These are phyloP conservation scores for Lipomyces sp. DNA, from an alignment of 805 yeast genomes.

Conservation along the genomic window DNA sequence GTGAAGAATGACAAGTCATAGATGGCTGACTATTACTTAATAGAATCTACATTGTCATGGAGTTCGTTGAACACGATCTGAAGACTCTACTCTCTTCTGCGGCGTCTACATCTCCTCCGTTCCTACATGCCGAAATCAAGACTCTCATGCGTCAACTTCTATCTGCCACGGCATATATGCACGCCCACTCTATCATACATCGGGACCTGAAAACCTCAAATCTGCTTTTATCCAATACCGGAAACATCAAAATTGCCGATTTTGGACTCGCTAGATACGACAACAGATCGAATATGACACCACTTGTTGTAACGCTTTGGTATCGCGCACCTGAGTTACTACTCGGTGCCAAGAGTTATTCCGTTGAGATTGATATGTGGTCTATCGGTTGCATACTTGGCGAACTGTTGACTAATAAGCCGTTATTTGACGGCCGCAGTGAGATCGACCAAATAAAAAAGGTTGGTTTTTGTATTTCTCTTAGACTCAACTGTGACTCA, in stretches of 20 bases:
- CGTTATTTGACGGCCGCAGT: conserved; percentile 46
- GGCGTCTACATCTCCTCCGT: conserved; percentile 31
- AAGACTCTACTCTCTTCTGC: conserved; percentile 21
- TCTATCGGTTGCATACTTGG: conserved; percentile 59
- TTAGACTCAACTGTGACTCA: too few species aligned
- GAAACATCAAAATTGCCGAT: conserved; percentile 34
- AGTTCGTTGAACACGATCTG: conserved; percentile 37
- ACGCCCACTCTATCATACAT: conserved; percentile 32
- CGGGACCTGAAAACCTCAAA: conserved; percentile 36
- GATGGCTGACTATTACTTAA: not conserved
- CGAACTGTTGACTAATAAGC: conserved; percentile 46
- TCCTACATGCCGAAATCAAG: conserved; percentile 35
- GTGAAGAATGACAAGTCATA: too few species aligned
- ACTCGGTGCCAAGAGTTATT: conserved; percentile 43
- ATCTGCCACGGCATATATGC: conserved; percentile 32
- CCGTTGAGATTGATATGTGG: conserved; percentile 49
- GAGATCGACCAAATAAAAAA: conserved; percentile 46
- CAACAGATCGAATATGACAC: not conserved
- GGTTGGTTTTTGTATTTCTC: conserved; percentile 4
- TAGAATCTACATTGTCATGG: conserved; percentile 36
- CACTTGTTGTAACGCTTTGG: conserved; percentile 16
- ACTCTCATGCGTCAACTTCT: conserved; percentile 34
- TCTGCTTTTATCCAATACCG: conserved; percentile 30
- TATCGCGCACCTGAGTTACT: conserved; percentile 50
- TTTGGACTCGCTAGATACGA: conserved; percentile 53